These are phyloP conservation scores for Trametes punicea DNA, from an alignment of 768 basidiomycete genomes.

Conservation along the genomic window DNA sequence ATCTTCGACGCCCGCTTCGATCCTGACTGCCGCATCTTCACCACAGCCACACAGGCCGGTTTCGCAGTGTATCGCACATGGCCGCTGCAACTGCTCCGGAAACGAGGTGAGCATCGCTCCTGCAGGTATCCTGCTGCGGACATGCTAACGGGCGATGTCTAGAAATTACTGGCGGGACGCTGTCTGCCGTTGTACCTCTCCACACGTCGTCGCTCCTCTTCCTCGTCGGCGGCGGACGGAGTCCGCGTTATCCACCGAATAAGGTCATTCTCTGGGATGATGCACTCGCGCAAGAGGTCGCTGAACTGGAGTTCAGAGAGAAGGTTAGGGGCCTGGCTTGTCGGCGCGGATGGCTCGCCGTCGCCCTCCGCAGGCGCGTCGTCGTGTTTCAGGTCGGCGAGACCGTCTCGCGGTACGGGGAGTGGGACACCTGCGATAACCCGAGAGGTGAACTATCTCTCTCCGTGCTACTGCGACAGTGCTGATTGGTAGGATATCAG, in stretches of 20 bases:
- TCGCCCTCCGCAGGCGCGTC: slow-evolving; percentile 74
- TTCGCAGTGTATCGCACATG: slow-evolving; percentile 80
- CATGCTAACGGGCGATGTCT: slow-evolving; percentile 21
- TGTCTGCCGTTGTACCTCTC: slow-evolving; percentile 71
- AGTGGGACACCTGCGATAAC: slow-evolving; percentile 90
- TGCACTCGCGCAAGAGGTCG: slow-evolving; percentile 68
- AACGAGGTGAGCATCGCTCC: slow-evolving; percentile 57
- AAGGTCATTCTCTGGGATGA: slow-evolving; percentile 93
- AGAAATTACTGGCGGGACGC: slow-evolving; percentile 80
- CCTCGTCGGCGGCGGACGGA: slow-evolving; percentile 82
- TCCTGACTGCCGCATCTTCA: slow-evolving; percentile 77
- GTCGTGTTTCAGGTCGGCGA: slow-evolving; percentile 72
- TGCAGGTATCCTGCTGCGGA: slow-evolving; percentile 1
- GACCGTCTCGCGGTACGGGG: slow-evolving; percentile 57
- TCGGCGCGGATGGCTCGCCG: slow-evolving; percentile 80
- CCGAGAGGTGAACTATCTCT: slow-evolving; percentile 56
- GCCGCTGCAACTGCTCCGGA: slow-evolving; percentile 75
- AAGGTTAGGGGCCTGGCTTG: slow-evolving; percentile 76
- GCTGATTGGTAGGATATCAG: slow-evolving; percentile 33
- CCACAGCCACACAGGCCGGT: slow-evolving; percentile 72
- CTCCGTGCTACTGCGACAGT: not conserved
- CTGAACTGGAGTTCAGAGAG: slow-evolving; percentile 88
- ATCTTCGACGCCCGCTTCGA: slow-evolving; percentile 80
- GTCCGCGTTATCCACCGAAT: slow-evolving; percentile 87
- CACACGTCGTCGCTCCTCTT: slow-evolving; percentile 83